These are phyloP conservation scores for Stagonosporopsis cucurbitacearum DNA, from an alignment of 2,329 filamentous ascomycete genomes.

Conservation along the genomic window DNA sequence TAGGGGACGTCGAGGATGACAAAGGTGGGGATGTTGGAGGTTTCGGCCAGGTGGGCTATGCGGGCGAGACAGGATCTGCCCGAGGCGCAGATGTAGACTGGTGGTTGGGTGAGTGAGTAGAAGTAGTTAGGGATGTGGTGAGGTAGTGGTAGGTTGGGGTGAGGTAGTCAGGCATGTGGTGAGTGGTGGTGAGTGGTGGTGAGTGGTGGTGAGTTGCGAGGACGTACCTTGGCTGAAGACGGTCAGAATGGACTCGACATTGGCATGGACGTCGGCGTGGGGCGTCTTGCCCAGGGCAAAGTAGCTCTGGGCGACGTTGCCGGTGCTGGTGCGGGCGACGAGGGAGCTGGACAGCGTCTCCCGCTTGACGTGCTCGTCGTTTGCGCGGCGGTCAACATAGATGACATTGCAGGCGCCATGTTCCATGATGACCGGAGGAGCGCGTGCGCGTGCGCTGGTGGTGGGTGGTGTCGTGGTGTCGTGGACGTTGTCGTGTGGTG, in stretches of 20 bases:
- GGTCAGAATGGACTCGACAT: constrained; percentile 50
- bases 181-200: no score
- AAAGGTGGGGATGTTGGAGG: constrained; percentile 47
- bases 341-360: constrained; percentile 46
- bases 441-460: constrained; percentile 18
- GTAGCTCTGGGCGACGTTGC: constrained; percentile 45
- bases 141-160: no score
- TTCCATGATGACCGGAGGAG: constrained; percentile 48
- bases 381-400: constrained; percentile 53
- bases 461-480: constrained; percentile 5
- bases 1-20: constrained; percentile 53
- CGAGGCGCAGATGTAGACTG: constrained; percentile 51
- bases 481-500: constrained; percentile 13
- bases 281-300: constrained; percentile 42
- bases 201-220: not conserved
- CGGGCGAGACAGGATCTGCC: constrained; percentile 49
- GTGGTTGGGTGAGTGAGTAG: constrained; percentile 17
- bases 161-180: no score
- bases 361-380: constrained; percentile 49
- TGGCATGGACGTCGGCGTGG: constrained; percentile 46
- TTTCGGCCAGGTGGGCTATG: constrained; percentile 45
- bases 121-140: no score
- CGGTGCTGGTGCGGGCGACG: constrained; percentile 41
- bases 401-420: constrained; percentile 55
- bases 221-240: constrained; percentile 51